Evolutionary conservation across 306 rosid species (phyloP).

Genomic region (Prunus fruticosa): DNA sequence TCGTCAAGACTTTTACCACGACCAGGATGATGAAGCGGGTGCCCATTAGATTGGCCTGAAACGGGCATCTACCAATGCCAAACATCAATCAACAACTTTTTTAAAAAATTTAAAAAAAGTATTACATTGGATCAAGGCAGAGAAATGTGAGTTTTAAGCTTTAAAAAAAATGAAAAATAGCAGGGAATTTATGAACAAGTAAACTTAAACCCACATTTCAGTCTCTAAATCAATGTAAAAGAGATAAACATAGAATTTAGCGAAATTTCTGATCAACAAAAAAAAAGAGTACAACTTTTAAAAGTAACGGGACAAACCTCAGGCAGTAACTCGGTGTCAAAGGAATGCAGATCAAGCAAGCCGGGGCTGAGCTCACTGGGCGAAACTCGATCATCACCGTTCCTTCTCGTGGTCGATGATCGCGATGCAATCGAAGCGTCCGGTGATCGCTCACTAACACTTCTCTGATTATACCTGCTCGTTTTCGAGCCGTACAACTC

Average conservation of each 20-base stretch:
- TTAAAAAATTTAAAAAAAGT: background rate
- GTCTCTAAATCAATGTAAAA: background rate
- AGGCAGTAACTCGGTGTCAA: conserved; percentile 70
- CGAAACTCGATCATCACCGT: conserved; percentile 53
- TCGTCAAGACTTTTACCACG: conserved; percentile 52
- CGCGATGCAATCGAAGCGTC: conserved; percentile 32
- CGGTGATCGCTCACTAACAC: conserved; percentile 13
- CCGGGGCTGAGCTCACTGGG: conserved; percentile 55
- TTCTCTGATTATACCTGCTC: conserved; percentile 15
- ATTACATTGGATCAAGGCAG: background rate
- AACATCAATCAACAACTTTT: conserved; percentile 15
- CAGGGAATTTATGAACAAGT: background rate
- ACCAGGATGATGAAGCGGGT: conserved; percentile 22
- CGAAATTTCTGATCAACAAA: background rate
- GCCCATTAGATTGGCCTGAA: conserved; percentile 26
- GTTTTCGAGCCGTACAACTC: conserved; percentile 38
- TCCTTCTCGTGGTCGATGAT: conserved; percentile 74
- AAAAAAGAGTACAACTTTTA: no score
- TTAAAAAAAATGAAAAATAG: background rate
- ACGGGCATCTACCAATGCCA: conserved; percentile 33
- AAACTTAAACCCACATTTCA: background rate
- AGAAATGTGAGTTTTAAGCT: background rate
- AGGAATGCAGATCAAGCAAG: conserved; percentile 76
- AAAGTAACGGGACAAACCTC: conserved; percentile 38
- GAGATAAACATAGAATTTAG: background rate